These are phyloP conservation scores for Russula vinacea DNA, from an alignment of 768 basidiomycete species.

Conservation along the genomic window DNA sequence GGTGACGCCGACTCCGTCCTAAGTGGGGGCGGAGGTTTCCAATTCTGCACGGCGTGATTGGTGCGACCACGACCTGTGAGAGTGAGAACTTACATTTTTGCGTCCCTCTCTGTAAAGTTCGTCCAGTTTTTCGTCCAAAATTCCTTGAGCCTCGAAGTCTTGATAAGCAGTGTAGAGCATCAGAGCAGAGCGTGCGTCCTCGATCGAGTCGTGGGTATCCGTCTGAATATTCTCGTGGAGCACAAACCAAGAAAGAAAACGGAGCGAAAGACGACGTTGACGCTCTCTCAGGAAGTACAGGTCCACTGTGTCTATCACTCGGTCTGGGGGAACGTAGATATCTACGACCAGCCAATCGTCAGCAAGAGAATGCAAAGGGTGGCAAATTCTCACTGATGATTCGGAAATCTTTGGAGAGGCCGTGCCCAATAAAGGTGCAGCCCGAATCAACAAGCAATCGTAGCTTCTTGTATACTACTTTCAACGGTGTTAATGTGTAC, in stretches of 20 bases:
- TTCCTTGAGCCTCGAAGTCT: conserved; percentile 66
- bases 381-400: conserved; percentile 78
- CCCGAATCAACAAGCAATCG: conserved; percentile 89
- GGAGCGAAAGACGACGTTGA: conserved; percentile 83
- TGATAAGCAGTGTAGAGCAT: conserved; percentile 80
- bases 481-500: conserved; percentile 90
- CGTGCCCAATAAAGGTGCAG: conserved; percentile 96
- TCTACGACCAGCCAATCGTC: conserved; percentile 47
- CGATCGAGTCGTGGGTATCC: conserved; percentile 97
- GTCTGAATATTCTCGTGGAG: conserved; percentile 88
- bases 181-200: conserved; percentile 87
- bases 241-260: conserved; percentile 94
- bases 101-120: conserved; percentile 76
- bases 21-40: conserved; percentile 49
- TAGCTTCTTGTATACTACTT: conserved; percentile 98
- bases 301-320: conserved; percentile 96
- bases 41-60: conserved; percentile 42
- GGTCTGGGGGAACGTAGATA: conserved; percentile 91
- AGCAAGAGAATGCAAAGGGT: neutral
- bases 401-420: conserved; percentile 94
- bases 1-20: conserved; percentile 15
- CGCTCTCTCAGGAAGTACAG: conserved; percentile 83
- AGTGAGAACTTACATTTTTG: conserved; percentile 56
- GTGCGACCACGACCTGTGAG: neutral
- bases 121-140: conserved; percentile 86